Evolutionary conservation across 257 asterid genomes (phyloP).

Genomic region (Cinchona pubescens): DNA sequence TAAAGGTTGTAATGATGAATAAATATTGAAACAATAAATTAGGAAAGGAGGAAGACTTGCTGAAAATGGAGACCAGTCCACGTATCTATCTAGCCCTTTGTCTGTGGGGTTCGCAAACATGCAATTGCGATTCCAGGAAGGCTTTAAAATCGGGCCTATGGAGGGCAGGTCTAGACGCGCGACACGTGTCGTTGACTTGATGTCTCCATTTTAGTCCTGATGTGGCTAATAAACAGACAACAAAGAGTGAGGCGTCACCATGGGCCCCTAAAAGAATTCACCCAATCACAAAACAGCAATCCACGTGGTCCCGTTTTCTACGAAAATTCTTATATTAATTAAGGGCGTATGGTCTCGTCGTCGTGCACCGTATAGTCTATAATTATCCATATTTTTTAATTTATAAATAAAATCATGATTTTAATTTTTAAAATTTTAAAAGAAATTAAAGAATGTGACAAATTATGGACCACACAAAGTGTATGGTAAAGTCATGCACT

Average conservation of each 20-base stretch:
- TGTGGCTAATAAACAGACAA: background rate
- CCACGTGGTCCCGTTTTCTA: no score
- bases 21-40: background rate
- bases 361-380: no score
- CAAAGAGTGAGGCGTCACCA: slow-evolving; percentile 1
- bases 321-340: no score
- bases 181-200: slow-evolving; percentile 37
- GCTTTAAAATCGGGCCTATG: no score
- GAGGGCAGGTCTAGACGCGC: background rate
- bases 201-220: background rate
- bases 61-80: slow-evolving; percentile 8
- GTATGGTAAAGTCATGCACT: no score
- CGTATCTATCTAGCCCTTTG: slow-evolving; percentile 3
- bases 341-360: no score
- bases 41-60: background rate
- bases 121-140: slow-evolving; percentile 14
- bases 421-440: no score
- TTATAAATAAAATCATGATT: no score
- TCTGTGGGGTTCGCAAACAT: slow-evolving; percentile 15
- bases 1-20: no score
- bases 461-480: no score
- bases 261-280: slow-evolving; percentile 11
- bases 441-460: no score
- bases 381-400: no score
- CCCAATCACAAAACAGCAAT: slow-evolving; percentile 24